phyloP scores from a whole-genome alignment of 441 rosid species.

The Heliophila coronopifolia region DNA sequence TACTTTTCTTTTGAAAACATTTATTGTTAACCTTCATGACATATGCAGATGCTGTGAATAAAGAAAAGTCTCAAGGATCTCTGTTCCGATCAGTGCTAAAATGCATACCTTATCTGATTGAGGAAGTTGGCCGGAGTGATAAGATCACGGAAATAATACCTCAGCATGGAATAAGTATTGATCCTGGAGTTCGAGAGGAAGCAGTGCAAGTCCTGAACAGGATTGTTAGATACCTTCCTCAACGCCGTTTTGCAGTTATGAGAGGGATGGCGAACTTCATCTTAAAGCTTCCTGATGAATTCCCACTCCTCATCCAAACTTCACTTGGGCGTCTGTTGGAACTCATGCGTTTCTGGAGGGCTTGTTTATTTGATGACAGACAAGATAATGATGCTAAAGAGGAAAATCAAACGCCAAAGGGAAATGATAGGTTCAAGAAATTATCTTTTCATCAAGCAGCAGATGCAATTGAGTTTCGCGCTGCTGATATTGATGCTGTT shows the following conservation, averaged over 20 bases:
- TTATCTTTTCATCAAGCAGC: slow-evolving; percentile 65
- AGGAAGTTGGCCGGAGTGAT: slow-evolving; percentile 98
- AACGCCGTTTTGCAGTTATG: slow-evolving; percentile 96
- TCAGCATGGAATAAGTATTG: slow-evolving; percentile 96
- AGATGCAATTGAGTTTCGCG: slow-evolving; percentile 75
- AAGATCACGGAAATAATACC: slow-evolving; percentile 98
- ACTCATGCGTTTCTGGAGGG: slow-evolving; percentile 99
- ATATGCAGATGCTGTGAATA: slow-evolving; percentile 82
- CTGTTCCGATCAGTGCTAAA: slow-evolving; percentile 90
- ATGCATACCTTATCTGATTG: slow-evolving; percentile 94
- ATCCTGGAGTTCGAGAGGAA: slow-evolving; percentile 99
- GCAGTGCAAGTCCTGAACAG: slow-evolving; percentile 96
- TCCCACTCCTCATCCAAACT: slow-evolving; percentile 96
- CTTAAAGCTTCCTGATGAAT: slow-evolving; percentile 91
- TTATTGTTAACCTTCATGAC: slow-evolving; percentile 24
- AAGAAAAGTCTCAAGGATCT: slow-evolving; percentile 96
- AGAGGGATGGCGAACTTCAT: slow-evolving; percentile 98
- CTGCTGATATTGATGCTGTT: slow-evolving; percentile 95
- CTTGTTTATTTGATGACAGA: slow-evolving; percentile 76
- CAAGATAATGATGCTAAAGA: slow-evolving; percentile 44
- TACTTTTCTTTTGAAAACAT: slow-evolving; percentile 13
- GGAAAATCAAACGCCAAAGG: slow-evolving; percentile 40
- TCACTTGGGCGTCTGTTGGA: slow-evolving; percentile 91
- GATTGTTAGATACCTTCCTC: slow-evolving; percentile 83
- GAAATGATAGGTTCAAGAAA: slow-evolving; percentile 62